phyloP scores from a whole-genome alignment of 2,329 filamentous ascomycete genomes.

The Arthrocladium fulminans region DNA sequence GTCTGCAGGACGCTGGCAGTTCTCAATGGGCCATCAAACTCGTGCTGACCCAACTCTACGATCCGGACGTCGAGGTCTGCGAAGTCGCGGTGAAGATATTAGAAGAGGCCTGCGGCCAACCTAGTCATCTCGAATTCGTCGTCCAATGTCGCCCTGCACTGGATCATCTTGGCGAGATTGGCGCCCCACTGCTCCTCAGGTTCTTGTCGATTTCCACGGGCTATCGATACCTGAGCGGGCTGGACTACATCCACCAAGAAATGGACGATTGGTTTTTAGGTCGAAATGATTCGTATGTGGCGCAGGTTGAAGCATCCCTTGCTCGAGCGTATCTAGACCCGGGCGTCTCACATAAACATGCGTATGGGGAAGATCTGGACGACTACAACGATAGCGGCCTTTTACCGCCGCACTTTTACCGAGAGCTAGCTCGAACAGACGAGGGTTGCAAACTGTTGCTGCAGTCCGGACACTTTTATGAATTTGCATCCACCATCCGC shows the following conservation, averaged over 20 bases:
- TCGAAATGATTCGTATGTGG: slow-evolving; percentile 91
- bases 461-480: slow-evolving; percentile 91
- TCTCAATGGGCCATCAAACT: slow-evolving; percentile 94
- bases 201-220: slow-evolving; percentile 94
- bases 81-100: slow-evolving; percentile 94
- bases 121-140: slow-evolving; percentile 84
- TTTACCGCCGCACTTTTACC: slow-evolving; percentile 96
- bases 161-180: slow-evolving; percentile 93
- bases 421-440: slow-evolving; percentile 81
- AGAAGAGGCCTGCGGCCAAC: slow-evolving; percentile 93
- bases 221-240: slow-evolving; percentile 90
- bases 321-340: slow-evolving; percentile 65
- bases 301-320: slow-evolving; percentile 88
- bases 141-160: slow-evolving; percentile 91
- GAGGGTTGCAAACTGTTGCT: slow-evolving; percentile 85
- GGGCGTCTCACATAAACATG: slow-evolving; percentile 34
- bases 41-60: slow-evolving; percentile 96
- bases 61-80: slow-evolving; percentile 93
- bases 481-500: slow-evolving; percentile 80
- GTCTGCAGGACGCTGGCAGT: slow-evolving; percentile 44
- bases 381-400: slow-evolving; percentile 47
- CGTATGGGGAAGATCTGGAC: slow-evolving; percentile 45
- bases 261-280: slow-evolving; percentile 99
- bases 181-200: slow-evolving; percentile 79
- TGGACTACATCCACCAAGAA: slow-evolving; percentile 98